Conservation (phyloP, 768 basidiomycete species). For the Cystofilobasidium bisporidii region DNA sequence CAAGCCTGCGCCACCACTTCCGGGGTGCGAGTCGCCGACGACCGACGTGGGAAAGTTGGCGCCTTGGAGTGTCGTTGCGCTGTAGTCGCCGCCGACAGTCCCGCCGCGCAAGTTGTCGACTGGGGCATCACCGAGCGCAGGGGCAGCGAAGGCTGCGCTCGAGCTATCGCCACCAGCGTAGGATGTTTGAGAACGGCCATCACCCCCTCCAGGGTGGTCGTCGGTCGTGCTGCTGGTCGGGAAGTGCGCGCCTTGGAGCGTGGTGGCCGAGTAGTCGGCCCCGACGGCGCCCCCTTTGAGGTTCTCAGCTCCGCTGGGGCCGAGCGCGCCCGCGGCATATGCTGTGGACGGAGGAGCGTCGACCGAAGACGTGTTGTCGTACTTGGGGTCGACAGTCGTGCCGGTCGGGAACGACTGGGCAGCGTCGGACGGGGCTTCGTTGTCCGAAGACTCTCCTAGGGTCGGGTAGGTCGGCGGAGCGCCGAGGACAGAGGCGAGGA, state of each 20-base stretch:
- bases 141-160: not conserved
- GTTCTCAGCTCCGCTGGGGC: not conserved
- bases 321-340: not conserved
- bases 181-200: too few species aligned
- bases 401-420: not conserved
- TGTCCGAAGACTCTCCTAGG: not conserved
- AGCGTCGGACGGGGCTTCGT: not conserved
- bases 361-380: conserved; percentile 5
- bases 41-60: not conserved
- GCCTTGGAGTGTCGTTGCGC: not conserved
- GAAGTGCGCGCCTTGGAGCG: conserved; percentile 2
- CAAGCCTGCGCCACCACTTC: not conserved
- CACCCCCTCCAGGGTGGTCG: not conserved
- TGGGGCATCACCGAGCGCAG: not conserved
- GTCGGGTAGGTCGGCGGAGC: not conserved
- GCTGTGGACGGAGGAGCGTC: not conserved
- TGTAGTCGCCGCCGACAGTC: not conserved
- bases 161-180: too few species aligned
- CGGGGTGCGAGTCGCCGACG: not conserved
- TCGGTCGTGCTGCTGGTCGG: not conserved
- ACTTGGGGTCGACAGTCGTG: not conserved
- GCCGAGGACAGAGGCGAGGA: not conserved
- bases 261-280: not conserved
- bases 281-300: not conserved
- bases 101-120: not conserved